phyloP scores from a whole-genome alignment of 768 basidiomycete genomes.

The Lactarius sp. region DNA sequence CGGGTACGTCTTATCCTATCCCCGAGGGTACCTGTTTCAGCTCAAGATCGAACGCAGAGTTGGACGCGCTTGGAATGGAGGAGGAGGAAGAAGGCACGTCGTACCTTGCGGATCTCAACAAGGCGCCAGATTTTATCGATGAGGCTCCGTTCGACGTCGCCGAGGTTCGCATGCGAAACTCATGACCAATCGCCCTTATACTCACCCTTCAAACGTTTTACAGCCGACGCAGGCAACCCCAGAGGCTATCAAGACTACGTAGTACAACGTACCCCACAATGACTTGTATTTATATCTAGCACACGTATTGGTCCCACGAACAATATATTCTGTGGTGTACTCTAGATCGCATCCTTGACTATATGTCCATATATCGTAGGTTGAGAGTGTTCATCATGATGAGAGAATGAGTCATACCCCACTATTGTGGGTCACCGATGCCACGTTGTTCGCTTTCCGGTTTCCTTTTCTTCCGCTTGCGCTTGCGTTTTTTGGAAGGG shows the following conservation, averaged over 20 bases:
- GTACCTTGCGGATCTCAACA: conserved; percentile 82
- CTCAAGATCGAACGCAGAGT: conserved; percentile 47
- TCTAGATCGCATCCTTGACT: conserved; percentile 12
- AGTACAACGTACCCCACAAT: conserved; percentile 6
- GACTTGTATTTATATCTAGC: background rate
- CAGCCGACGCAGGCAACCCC: conserved; percentile 16
- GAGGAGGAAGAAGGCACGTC: conserved; percentile 87
- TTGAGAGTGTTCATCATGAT: conserved; percentile 1
- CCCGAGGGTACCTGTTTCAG: background rate
- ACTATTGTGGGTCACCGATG: background rate
- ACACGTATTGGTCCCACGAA: background rate
- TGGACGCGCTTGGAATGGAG: conserved; percentile 90
- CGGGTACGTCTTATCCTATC: conserved; percentile 51
- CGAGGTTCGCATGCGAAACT: conserved; percentile 43
- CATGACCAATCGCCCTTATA: background rate
- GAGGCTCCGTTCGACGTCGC: conserved; percentile 68
- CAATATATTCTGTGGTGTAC: conserved; percentile 12
- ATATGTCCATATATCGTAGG: conserved; percentile 4
- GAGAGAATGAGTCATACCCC: background rate
- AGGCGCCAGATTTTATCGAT: conserved; percentile 90
- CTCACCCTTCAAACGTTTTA: background rate
- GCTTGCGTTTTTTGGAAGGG: conserved; percentile 14
- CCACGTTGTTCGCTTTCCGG: background rate
- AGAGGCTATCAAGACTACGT: conserved; percentile 32
- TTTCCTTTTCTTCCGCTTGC: conserved; percentile 22